Conservation (phyloP, 2,329 filamentous ascomycete genomes). For the Phyllachora maydis region DNA sequence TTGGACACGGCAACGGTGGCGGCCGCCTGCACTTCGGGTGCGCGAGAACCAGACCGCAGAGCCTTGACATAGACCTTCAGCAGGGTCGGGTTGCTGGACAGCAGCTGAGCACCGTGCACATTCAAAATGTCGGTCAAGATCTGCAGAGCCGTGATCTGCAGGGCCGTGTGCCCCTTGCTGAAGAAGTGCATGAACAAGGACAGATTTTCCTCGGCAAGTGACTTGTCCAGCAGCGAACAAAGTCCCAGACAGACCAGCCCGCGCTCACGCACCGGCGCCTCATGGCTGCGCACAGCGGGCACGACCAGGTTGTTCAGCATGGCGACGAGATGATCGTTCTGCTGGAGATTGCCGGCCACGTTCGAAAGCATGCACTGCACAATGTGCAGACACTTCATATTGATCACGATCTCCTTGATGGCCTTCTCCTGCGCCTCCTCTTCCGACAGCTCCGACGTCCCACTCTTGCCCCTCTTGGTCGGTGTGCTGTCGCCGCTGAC, state of each 20-base stretch:
- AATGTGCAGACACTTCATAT: constrained; percentile 95
- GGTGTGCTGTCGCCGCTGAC: constrained; percentile 46
- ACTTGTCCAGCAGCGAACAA: constrained; percentile 78
- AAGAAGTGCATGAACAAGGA: constrained; percentile 92
- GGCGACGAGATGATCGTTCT: constrained; percentile 81
- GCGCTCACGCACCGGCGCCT: constrained; percentile 78
- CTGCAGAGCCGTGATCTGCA: constrained; percentile 80
- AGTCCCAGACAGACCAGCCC: constrained; percentile 79
- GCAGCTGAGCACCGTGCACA: constrained; percentile 64
- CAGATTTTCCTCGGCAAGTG: constrained; percentile 80
- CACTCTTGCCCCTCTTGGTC: constrained; percentile 19
- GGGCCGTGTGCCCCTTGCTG: constrained; percentile 69
- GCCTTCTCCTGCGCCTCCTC: constrained; percentile 55
- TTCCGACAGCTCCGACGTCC: constrained; percentile 25
- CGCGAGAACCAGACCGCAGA: constrained; percentile 48
- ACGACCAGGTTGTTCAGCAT: constrained; percentile 97
- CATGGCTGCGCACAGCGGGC: constrained; percentile 81
- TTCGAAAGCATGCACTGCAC: constrained; percentile 96
- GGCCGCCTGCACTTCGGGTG: constrained; percentile 57
- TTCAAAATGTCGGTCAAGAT: constrained; percentile 87
- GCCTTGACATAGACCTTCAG: constrained; percentile 75
- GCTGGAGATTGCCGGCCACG: constrained; percentile 68
- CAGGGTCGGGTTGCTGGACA: constrained; percentile 45
- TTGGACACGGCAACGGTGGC: constrained; percentile 72
- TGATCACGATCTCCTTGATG: constrained; percentile 81